Evolutionary conservation across 305 asterid species (phyloP).

Genomic region (Nicotiana rustica): DNA sequence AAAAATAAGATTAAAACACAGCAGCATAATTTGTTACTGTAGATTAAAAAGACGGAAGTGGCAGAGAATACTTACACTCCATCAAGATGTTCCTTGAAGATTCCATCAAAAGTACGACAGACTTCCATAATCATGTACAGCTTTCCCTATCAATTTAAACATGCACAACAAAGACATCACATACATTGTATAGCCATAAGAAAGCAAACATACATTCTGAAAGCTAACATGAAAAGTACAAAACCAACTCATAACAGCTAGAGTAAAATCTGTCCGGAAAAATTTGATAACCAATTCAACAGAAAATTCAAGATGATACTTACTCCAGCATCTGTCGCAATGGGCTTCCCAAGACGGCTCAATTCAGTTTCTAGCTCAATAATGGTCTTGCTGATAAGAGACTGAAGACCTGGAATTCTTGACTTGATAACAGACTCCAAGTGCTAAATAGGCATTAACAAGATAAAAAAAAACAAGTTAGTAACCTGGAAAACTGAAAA

Average conservation of each 20-base stretch:
- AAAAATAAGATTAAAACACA: slow-evolving; percentile 32
- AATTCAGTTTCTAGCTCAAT: slow-evolving; percentile 84
- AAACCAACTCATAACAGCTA: slow-evolving; percentile 14
- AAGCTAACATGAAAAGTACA: slow-evolving; percentile 27
- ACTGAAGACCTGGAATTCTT: slow-evolving; percentile 97
- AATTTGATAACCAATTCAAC: slow-evolving; percentile 22
- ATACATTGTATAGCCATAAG: neutral
- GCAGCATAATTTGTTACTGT: slow-evolving; percentile 1
- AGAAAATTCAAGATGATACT: slow-evolving; percentile 44
- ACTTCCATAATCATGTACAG: slow-evolving; percentile 63
- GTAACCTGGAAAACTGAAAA: neutral
- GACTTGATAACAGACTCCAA: slow-evolving; percentile 96
- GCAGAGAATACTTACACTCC: slow-evolving; percentile 52
- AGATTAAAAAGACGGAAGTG: neutral
- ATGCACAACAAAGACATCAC: slow-evolving; percentile 1
- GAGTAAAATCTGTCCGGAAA: neutral
- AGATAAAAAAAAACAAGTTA: slow-evolving; percentile 9
- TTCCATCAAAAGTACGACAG: slow-evolving; percentile 58
- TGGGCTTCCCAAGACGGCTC: slow-evolving; percentile 96
- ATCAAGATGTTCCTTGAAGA: slow-evolving; percentile 63
- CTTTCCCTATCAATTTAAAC: slow-evolving; percentile 61
- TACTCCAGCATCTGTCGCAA: slow-evolving; percentile 98
- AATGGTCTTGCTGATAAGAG: slow-evolving; percentile 92
- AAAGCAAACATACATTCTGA: slow-evolving; percentile 10
- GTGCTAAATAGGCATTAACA: slow-evolving; percentile 59